These are phyloP conservation scores for Moesziomyces sp. DNA, from an alignment of 1,284 basidiomycete genomes.

Conservation along the genomic window DNA sequence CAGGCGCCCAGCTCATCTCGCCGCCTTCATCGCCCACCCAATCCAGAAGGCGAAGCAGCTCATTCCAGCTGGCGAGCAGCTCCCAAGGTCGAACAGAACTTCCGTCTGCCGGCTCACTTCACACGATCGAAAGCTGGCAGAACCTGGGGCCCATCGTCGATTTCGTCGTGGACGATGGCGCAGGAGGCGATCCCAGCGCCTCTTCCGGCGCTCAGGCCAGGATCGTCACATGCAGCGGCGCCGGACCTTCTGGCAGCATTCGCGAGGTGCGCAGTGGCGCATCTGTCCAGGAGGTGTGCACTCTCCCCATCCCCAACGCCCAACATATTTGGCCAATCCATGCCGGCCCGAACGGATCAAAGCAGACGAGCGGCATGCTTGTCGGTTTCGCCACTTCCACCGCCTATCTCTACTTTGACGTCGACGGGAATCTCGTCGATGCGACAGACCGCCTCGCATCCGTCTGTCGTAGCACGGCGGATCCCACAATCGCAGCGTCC, in stretches of 20 bases:
- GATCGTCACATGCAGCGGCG: constrained; percentile 89
- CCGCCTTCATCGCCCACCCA: constrained; percentile 46
- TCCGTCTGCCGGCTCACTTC: constrained; percentile 8
- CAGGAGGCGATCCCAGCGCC: constrained; percentile 68
- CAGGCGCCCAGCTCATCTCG: constrained; percentile 24
- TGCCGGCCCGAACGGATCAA: constrained; percentile 6
- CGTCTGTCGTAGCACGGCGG: constrained; percentile 7
- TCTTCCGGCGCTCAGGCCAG: constrained; percentile 73
- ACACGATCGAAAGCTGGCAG: constrained; percentile 44
- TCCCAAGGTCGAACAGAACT: constrained; percentile 12
- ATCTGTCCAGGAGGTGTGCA: constrained; percentile 76
- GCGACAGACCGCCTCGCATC: constrained; percentile 20
- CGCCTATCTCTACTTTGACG: constrained; percentile 26
- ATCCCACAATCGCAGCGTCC: constrained; percentile 21
- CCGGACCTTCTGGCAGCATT: constrained; percentile 81
- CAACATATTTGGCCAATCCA: constrained; percentile 36
- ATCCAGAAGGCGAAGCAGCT: constrained; percentile 15
- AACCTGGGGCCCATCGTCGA: constrained; percentile 86
- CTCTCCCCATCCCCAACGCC: constrained; percentile 21
- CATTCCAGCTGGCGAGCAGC: constrained; percentile 7
- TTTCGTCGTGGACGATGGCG: constrained; percentile 81
- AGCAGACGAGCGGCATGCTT: constrained; percentile 26
- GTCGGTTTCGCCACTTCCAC: constrained; percentile 30
- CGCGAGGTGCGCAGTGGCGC: constrained; percentile 86
- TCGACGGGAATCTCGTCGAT: constrained; percentile 29